These are phyloP conservation scores for Paradendryphiella salina DNA, from an alignment of 2,329 filamentous ascomycete genomes.

Conservation along the genomic window DNA sequence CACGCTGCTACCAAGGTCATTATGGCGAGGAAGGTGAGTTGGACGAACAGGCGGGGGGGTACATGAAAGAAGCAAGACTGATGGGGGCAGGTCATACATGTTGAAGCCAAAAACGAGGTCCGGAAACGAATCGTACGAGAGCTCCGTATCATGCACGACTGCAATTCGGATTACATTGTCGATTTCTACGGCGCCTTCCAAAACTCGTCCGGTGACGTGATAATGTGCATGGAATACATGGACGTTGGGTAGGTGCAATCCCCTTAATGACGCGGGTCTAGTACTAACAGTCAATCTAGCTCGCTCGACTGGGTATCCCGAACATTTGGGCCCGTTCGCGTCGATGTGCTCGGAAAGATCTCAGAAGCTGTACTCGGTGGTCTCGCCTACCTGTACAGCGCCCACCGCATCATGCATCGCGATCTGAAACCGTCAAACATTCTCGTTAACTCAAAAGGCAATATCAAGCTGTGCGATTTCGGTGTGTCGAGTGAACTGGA, in stretches of 20 bases:
- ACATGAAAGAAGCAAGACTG: conserved; percentile 6
- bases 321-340: conserved; percentile 90
- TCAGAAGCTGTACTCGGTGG: conserved; percentile 93
- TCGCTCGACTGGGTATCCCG: conserved; percentile 92
- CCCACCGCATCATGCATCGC: conserved; percentile 97
- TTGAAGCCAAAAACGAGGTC: conserved; percentile 96
- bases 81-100: conserved; percentile 81
- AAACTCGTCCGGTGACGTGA: conserved; percentile 95
- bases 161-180: conserved; percentile 94
- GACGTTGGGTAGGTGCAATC: conserved; percentile 79
- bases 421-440: conserved; percentile 99
- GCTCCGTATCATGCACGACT: conserved; percentile 97
- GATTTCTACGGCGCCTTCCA: conserved; percentile 97
- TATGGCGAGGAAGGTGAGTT: conserved; percentile 91
- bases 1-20: conserved; percentile 92
- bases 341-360: conserved; percentile 96
- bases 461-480: conserved; percentile 98
- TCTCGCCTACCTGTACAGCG: conserved; percentile 90
- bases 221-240: conserved; percentile 99
- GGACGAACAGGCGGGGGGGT: neutral
- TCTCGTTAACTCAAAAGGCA: conserved; percentile 87
- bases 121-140: conserved; percentile 96
- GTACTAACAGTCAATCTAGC: conserved; percentile 53
- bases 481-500: conserved; percentile 97
- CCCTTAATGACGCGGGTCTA: neutral